A percentile compares a stretch with the other conserved stretches of the same genome.
These are phyloP conservation scores for Acer yangbiense DNA, from an alignment of 345 rosid genomes.

Conservation along the genomic window DNA sequence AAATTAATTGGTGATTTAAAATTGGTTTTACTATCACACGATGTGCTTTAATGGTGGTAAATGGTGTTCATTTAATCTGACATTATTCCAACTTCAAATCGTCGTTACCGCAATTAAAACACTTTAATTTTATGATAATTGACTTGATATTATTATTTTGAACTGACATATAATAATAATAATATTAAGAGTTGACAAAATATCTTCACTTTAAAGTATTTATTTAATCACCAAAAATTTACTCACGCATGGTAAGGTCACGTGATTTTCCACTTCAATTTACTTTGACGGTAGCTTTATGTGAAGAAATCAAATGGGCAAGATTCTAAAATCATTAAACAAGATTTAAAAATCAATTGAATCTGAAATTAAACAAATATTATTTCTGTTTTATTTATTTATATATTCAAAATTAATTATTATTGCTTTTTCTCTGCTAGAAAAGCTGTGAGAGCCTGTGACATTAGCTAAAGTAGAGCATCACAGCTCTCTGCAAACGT, in stretches of 20 bases:
- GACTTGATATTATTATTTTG: background rate
- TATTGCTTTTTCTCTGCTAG: constrained; percentile 14
- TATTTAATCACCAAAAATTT: background rate
- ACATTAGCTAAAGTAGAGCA: constrained; percentile 29
- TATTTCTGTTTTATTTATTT: too few relatives aligned
- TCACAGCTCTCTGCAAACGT: constrained; percentile 43
- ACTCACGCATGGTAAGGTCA: background rate
- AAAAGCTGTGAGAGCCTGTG: constrained; percentile 29
- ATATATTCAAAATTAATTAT: background rate
- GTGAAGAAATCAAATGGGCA: constrained; percentile 2
- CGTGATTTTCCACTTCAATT: constrained; percentile 4
- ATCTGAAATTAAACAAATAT: background rate
- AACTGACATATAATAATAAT: background rate
- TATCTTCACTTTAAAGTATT: background rate
- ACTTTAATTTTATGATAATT: too few relatives aligned
- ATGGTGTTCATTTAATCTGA: too few relatives aligned
- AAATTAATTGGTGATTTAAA: too few relatives aligned
- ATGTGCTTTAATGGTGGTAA: too few relatives aligned
- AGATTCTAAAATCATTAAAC: constrained; percentile 4
- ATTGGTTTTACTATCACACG: too few relatives aligned
- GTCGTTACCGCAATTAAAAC: too few relatives aligned
- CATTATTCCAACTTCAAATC: too few relatives aligned
- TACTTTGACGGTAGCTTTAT: background rate
- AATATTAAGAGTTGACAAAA: background rate
- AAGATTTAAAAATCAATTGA: background rate